Percentiles rank a stretch among this genome's conserved stretches.
Evolutionary conservation across 2,329 filamentous ascomycete species (phyloP).

Genomic region (Fusarium graminum): DNA sequence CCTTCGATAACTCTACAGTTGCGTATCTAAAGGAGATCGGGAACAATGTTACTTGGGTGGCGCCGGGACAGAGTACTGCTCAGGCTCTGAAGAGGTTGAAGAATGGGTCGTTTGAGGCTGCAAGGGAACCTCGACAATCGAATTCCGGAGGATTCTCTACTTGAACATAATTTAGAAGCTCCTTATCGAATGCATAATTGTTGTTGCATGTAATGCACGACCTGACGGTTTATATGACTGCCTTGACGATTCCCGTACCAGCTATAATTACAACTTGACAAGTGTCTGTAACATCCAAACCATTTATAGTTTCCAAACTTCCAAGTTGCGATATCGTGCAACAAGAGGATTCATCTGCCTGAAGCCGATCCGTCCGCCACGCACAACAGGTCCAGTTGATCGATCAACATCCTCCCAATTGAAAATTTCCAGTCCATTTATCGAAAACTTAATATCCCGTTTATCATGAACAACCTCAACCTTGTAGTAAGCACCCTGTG

Average conservation of each 20-base stretch:
- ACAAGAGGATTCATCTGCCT: constrained; percentile 45
- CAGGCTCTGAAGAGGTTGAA: constrained; percentile 76
- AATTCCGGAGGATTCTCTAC: constrained; percentile 75
- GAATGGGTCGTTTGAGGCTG: constrained; percentile 81
- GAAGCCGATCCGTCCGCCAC: constrained; percentile 39
- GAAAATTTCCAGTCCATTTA: constrained; percentile 37
- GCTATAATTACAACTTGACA: no score
- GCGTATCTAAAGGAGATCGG: constrained; percentile 74
- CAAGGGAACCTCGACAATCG: constrained; percentile 82
- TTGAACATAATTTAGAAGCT: background rate
- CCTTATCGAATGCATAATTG: no score
- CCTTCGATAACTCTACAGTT: constrained; percentile 77
- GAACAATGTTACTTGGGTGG: constrained; percentile 81
- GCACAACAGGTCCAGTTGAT: constrained; percentile 40
- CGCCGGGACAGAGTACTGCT: constrained; percentile 74
- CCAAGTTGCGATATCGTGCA: constrained; percentile 41
- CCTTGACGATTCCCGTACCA: no score
- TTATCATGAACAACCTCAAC: constrained; percentile 44
- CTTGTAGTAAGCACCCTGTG: constrained; percentile 40
- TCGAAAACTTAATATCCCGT: constrained; percentile 30
- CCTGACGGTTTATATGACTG: no score
- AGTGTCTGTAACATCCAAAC: background rate
- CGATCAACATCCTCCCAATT: constrained; percentile 40
- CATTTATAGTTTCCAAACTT: constrained; percentile 41
- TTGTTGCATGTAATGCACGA: no score